These are phyloP conservation scores for Cytospora paraplurivora DNA, from an alignment of 2,329 filamentous ascomycete genomes.

Conservation along the genomic window DNA sequence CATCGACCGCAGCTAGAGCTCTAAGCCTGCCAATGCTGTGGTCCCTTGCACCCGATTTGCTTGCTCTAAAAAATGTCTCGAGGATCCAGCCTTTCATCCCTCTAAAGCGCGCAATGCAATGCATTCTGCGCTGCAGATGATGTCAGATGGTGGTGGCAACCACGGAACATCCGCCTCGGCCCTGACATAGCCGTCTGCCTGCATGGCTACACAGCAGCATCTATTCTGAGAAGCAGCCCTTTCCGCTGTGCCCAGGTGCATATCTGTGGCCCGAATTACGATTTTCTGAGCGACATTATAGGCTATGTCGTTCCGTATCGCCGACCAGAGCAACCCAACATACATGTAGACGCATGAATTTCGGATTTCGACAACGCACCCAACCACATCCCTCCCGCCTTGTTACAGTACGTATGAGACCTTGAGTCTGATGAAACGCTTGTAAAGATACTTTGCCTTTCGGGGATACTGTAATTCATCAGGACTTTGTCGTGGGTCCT, in stretches of 20 bases:
- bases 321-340: not conserved
- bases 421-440: not conserved
- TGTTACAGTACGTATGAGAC: not conserved
- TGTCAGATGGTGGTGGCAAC: conserved; percentile 24
- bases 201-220: conserved; percentile 17
- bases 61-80: not conserved
- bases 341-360: not conserved
- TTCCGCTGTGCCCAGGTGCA: not conserved
- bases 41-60: conserved; percentile 1
- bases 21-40: not conserved
- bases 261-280: not conserved
- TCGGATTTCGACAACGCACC: not conserved
- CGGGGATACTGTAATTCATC: conserved; percentile 21
- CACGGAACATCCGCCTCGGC: conserved; percentile 25
- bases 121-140: conserved; percentile 25
- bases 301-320: not conserved
- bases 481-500: conserved; percentile 24
- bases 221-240: conserved; percentile 21
- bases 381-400: not conserved
- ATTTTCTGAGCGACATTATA: not conserved
- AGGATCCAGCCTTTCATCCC: not conserved
- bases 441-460: conserved; percentile 17
- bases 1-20: not conserved
- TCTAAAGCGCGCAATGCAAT: not conserved
- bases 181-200: conserved; percentile 21